These are phyloP conservation scores for Picocystis sp. DNA, from an alignment of 163 green algal genomes.

Conservation along the genomic window DNA sequence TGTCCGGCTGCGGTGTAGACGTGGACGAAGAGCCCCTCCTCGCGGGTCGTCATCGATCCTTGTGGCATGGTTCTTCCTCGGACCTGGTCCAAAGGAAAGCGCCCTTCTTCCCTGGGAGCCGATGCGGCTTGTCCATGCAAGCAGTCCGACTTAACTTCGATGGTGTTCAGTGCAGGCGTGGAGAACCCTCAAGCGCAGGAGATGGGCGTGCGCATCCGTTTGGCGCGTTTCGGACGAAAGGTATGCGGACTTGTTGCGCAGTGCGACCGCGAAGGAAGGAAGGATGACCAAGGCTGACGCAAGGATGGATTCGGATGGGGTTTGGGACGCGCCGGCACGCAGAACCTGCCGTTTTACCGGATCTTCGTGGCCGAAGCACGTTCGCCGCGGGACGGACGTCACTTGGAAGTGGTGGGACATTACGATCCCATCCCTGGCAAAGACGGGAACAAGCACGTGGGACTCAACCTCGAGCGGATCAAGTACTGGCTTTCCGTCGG, in stretches of 20 bases:
- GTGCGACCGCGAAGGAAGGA: background rate
- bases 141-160: too few species aligned
- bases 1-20: too few species aligned
- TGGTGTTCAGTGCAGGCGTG: too few species aligned
- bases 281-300: background rate
- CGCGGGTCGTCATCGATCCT: too few species aligned
- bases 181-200: constrained; percentile 1
- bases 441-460: constrained; percentile 66
- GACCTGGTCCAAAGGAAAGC: too few species aligned
- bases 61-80: too few species aligned
- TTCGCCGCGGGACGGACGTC: constrained; percentile 44
- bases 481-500: constrained; percentile 70
- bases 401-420: constrained; percentile 61
- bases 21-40: too few species aligned
- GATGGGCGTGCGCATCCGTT: constrained; percentile 55
- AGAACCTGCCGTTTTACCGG: constrained; percentile 65
- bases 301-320: background rate
- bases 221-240: constrained; percentile 60
- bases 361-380: constrained; percentile 58
- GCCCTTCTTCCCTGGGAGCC: too few species aligned
- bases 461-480: constrained; percentile 52
- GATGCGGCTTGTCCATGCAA: too few species aligned
- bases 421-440: constrained; percentile 61
- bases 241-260: constrained; percentile 8
- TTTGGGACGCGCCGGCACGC: background rate